Base-by-base conservation (phyloP, 2,329 filamentous ascomycete genomes). In the Diplodia scrobiculata region DNA sequence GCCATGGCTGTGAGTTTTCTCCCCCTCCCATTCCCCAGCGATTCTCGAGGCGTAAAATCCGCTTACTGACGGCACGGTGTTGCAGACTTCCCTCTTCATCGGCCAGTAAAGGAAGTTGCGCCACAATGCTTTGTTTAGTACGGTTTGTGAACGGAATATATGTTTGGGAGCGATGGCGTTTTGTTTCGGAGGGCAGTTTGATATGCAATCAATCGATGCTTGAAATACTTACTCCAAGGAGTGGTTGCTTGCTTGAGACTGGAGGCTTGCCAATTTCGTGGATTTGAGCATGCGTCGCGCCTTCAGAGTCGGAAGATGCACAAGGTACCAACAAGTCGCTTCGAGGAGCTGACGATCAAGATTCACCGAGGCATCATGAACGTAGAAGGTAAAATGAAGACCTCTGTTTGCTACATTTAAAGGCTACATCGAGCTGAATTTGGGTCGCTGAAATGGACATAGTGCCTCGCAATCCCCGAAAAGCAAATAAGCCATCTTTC, bases 1-100 rank as follows among this genome's bases (percentile, higher is more conserved):
- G 79, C 92, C 72, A 98, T 99, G 93, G 95, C 95, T 70, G 95
- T 97, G 77, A 80, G 86, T 70, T 9, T 25, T 25, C 25, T 14
- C 17, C 25, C 32, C 29, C 29, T 38, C 47, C 29, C 9, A 19
- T 2, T 7, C 62, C 13, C 29, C 9, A 25, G 14, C 4, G 3
- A 25, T 1, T 17, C n/a, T 17, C 21, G 14, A 17, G 32, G 5
- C 10, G n/a, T 14, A 27, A 0, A 14, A 11, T 10, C 41, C 17
- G 6, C 6, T 19, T 1, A 32, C 25, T 60, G 32, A 60, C 7
- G 29, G n/a, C 36, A 27, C 11, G 25, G 25, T 25, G 11, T 14
- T 41, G 1, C 63, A 73, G 71, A 68, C 68, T 53, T 71, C 70
- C 19, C 68, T 72, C 47, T 69, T 73, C 60, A 67, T 72, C 55